These are phyloP conservation scores for Hydnum rufescens DNA, from an alignment of 768 basidiomycete genomes.

Conservation along the genomic window DNA sequence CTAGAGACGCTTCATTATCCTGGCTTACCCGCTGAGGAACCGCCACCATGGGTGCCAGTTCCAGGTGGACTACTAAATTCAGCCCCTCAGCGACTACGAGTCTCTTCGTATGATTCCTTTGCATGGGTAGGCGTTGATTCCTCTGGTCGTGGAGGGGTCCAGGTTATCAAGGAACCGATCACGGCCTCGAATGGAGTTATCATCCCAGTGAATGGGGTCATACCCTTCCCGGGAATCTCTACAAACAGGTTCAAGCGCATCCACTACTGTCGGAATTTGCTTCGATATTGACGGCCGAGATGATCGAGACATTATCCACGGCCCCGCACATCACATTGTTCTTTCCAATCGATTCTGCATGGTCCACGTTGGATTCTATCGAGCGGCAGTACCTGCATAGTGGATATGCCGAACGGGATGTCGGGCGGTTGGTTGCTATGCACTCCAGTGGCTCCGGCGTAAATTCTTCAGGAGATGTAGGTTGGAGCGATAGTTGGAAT, in stretches of 20 bases:
- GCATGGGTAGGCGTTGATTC: constrained; percentile 47
- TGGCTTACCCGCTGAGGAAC: constrained; percentile 33
- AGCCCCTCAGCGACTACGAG: constrained; percentile 61
- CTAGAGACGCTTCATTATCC: constrained; percentile 56
- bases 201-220: constrained; percentile 51
- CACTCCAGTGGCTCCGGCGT: constrained; percentile 33
- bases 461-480: constrained; percentile 12
- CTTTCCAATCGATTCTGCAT: constrained; percentile 70
- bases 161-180: constrained; percentile 35
- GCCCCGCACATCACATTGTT: constrained; percentile 71
- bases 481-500: constrained; percentile 19
- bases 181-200: constrained; percentile 60
- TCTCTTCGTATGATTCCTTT: constrained; percentile 27
- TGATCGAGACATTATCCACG: constrained; percentile 35
- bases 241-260: constrained; percentile 21
- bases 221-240: constrained; percentile 54
- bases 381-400: constrained; percentile 82
- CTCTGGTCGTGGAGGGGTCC: constrained; percentile 53
- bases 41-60: constrained; percentile 76
- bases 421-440: constrained; percentile 57
- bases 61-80: constrained; percentile 67
- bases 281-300: constrained; percentile 44
- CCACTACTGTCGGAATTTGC: constrained; percentile 52
- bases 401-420: constrained; percentile 63
- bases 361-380: constrained; percentile 50